Conservation (phyloP, 306 rosid genomes). For the Gleditsia sinensis region DNA sequence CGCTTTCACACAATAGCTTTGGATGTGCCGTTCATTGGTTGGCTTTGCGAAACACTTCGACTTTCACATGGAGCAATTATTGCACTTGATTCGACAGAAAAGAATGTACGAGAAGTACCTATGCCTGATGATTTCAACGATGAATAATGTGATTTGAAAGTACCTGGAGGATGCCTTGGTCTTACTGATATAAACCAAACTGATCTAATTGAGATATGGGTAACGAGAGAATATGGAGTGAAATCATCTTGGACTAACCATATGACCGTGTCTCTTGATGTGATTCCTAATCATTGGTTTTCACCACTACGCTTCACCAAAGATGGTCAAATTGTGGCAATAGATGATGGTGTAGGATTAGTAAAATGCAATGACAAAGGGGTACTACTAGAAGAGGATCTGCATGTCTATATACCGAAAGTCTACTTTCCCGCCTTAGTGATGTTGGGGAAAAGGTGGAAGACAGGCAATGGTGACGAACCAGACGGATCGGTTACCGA, state of each 20-base stretch:
- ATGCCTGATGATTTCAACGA: not conserved
- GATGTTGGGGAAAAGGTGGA: not conserved
- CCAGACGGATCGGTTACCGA: not conserved
- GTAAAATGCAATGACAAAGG: not conserved
- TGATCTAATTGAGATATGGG: not conserved
- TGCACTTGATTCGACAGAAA: not conserved
- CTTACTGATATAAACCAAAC: not conserved
- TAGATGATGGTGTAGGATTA: not conserved
- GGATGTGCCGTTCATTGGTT: slow-evolving; percentile 19
- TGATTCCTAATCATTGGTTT: not conserved
- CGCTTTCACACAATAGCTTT: too few species aligned
- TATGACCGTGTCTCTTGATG: not conserved
- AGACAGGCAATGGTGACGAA: not conserved
- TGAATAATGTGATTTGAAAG: not conserved
- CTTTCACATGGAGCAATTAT: not conserved
- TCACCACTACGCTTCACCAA: not conserved
- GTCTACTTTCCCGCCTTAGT: not conserved
- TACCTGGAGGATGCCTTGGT: not conserved
- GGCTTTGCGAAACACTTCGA: not conserved
- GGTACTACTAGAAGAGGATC: not conserved
- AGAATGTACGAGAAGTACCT: not conserved
- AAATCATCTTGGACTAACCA: slow-evolving; percentile 2
- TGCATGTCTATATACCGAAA: not conserved
- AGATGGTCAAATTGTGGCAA: not conserved
- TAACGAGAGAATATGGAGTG: slow-evolving; percentile 22